Evolutionary conservation across 495 filamentous ascomycete genomes (phyloP).

Genomic region (Lepraria neglecta): DNA sequence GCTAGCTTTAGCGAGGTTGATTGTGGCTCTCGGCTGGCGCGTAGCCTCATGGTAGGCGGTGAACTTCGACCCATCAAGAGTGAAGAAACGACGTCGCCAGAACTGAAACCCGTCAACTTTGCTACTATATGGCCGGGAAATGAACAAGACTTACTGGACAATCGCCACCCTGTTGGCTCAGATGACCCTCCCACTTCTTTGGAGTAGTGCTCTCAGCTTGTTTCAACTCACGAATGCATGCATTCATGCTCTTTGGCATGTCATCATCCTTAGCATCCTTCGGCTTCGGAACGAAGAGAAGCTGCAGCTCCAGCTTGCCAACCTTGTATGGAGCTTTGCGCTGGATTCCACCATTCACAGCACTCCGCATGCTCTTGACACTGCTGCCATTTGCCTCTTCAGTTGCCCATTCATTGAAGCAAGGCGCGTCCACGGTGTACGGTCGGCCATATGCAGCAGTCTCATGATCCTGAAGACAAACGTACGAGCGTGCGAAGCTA

Average conservation of each 20-base stretch:
- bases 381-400: conserved; percentile 70
- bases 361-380: conserved; percentile 83
- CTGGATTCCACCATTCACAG: conserved; percentile 48
- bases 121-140: neutral
- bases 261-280: conserved; percentile 85
- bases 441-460: conserved; percentile 75
- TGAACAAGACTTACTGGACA: conserved; percentile 70
- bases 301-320: conserved; percentile 85
- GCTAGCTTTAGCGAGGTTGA: conserved; percentile 89
- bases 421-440: conserved; percentile 78
- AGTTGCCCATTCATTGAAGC: conserved; percentile 97
- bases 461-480: conserved; percentile 89
- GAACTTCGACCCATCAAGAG: conserved; percentile 80
- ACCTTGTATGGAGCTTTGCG: conserved; percentile 85
- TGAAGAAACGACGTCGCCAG: conserved; percentile 97
- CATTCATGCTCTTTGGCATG: conserved; percentile 98
- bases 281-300: conserved; percentile 89
- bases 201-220: conserved; percentile 70
- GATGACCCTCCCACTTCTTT: conserved; percentile 74
- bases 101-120: conserved; percentile 47
- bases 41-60: conserved; percentile 96
- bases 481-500: conserved; percentile 86
- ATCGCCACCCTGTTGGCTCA: conserved; percentile 95
- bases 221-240: conserved; percentile 83
- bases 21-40: conserved; percentile 89